Percentiles rank a stretch among this genome's conserved stretches.
Conservation (phyloP, 768 basidiomycete genomes). For the Hortiboletus campestris region DNA sequence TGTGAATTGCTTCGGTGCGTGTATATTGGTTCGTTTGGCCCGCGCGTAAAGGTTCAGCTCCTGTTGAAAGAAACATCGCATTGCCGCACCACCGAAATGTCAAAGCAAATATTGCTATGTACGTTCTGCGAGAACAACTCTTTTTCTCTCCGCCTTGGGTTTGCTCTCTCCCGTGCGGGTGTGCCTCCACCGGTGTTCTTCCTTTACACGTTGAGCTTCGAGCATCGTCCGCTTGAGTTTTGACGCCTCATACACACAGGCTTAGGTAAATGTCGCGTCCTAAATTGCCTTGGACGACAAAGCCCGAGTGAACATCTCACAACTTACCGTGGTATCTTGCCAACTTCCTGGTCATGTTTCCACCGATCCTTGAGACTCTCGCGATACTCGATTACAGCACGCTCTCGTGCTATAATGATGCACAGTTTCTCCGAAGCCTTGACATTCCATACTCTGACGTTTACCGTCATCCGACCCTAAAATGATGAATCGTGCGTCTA, state of each 20-base stretch:
- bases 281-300: constrained; percentile 26
- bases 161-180: constrained; percentile 82
- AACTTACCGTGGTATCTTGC: constrained; percentile 74
- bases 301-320: not conserved
- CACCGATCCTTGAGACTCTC: constrained; percentile 85
- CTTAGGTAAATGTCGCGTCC: constrained; percentile 82
- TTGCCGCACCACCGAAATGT: constrained; percentile 11
- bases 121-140: constrained; percentile 80
- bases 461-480: constrained; percentile 94
- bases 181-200: constrained; percentile 89
- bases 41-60: not conserved
- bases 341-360: constrained; percentile 80
- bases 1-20: not conserved
- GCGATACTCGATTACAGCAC: constrained; percentile 90
- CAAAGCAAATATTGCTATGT: constrained; percentile 24
- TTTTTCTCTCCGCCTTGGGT: constrained; percentile 90
- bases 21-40: not conserved
- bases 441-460: constrained; percentile 93
- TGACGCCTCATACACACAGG: constrained; percentile 84
- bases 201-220: constrained; percentile 85
- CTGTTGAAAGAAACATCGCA: constrained; percentile 3
- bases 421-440: constrained; percentile 91
- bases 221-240: constrained; percentile 93
- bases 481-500: constrained; percentile 87
- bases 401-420: constrained; percentile 84